Evolutionary conservation across 441 rosid species (phyloP), one percentile per base, ranked within the genome.

Genomic region (Populus hybrid): DNA sequence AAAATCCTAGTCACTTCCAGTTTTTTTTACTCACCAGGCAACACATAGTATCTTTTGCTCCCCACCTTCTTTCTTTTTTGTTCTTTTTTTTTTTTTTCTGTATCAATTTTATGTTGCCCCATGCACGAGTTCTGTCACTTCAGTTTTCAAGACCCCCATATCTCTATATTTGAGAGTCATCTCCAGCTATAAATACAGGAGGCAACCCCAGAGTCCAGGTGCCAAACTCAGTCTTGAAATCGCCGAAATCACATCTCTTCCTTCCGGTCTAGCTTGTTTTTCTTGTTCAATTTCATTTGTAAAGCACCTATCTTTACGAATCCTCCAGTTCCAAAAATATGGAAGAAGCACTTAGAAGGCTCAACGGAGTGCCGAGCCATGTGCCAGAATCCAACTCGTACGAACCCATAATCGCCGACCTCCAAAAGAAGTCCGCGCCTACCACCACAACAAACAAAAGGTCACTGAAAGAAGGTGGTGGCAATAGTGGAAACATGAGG

Each of bases 281-380:
- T 61, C 65, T 61, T 21, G 14, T 9, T 61, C 65, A 9, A 21
- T 9, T 61, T 61, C 28, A n/a, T 9, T 21, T 9, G 26, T n/a
- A 59, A 59, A n/a, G 64, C 12, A n/a, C 11, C 24, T 21, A 8
- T 59, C 64, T 56, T 59, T 23, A 59, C 23, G 5, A 3, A 2
- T 4, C n/a, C 10, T 35, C 14, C 1, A 9, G 5, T 7, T 14
- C 31, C 8, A 4, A 1, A 40, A 11, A 50, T 42, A 94, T 94
- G 99, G 99, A 94, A 73, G 94, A 94, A 82, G 92, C 97, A 3
- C 76, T 92, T 7, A 81, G 88, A 69, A 82, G 87, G 31, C 86
- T 90, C 2, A 84, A 76, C 59, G 90, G 87, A 65, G 73, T 80
- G 35, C 65, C 79, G 28, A 61, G 12, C 69, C 82, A 75, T 4